phyloP scores from a whole-genome alignment of 768 basidiomycete species.

The Infundibulicybe gibba region DNA sequence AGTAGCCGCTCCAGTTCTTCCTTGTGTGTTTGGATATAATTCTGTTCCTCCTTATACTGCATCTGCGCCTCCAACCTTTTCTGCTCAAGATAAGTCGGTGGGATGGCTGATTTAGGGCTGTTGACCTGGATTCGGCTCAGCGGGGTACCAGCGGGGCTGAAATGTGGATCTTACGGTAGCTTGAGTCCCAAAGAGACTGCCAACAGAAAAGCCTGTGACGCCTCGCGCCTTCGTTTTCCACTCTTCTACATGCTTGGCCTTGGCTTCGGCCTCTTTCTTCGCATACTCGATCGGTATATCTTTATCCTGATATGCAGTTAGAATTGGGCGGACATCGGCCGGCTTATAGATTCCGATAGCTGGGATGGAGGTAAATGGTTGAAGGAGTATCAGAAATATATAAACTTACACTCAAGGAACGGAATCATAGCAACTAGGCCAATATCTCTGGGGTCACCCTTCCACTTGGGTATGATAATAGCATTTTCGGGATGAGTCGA shows the following conservation, averaged over 20 bases:
- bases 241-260: slow-evolving; percentile 72
- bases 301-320: slow-evolving; percentile 83
- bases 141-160: not conserved
- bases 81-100: slow-evolving; percentile 50
- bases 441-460: slow-evolving; percentile 63
- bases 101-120: slow-evolving; percentile 24
- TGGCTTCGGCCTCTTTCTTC: slow-evolving; percentile 81
- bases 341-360: slow-evolving; percentile 93
- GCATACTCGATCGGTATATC: slow-evolving; percentile 88
- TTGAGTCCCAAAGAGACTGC: slow-evolving; percentile 36
- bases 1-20: slow-evolving; percentile 40
- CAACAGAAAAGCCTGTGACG: slow-evolving; percentile 28
- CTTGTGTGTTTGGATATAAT: slow-evolving; percentile 41
- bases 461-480: slow-evolving; percentile 82
- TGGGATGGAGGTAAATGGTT: slow-evolving; percentile 22
- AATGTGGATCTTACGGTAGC: not conserved
- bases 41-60: slow-evolving; percentile 46
- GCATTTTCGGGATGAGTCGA: slow-evolving; percentile 86
- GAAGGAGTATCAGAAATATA: not conserved
- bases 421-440: slow-evolving; percentile 92
- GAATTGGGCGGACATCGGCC: slow-evolving; percentile 81
- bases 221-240: slow-evolving; percentile 57
- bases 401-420: slow-evolving; percentile 84
- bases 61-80: slow-evolving; percentile 49
- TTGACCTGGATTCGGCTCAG: slow-evolving; percentile 7